Conservation (phyloP, 2,329 filamentous ascomycete genomes). For the Aspergillus chevalieri region DNA sequence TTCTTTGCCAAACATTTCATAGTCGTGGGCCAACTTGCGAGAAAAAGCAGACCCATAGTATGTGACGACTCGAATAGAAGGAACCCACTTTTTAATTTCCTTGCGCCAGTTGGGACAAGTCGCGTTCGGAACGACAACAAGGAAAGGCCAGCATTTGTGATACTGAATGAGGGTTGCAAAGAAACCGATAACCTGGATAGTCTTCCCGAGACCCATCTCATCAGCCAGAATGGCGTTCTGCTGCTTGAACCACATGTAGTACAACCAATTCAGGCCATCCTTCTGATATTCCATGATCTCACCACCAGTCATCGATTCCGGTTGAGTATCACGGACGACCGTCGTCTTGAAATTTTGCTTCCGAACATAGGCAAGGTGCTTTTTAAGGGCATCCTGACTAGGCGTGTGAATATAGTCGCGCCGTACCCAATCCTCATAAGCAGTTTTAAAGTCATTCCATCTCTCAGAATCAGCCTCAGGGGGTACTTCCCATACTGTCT, state of each 20-base stretch:
- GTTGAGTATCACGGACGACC: slow-evolving; percentile 65
- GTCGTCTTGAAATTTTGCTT: slow-evolving; percentile 58
- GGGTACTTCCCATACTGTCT: slow-evolving; percentile 81
- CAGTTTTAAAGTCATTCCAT: slow-evolving; percentile 73
- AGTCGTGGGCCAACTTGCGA: slow-evolving; percentile 68
- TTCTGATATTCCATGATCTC: slow-evolving; percentile 90
- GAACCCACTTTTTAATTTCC: slow-evolving; percentile 91
- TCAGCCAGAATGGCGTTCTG: slow-evolving; percentile 90
- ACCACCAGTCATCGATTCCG: slow-evolving; percentile 65
- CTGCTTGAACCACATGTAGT: slow-evolving; percentile 76
- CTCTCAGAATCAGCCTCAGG: slow-evolving; percentile 55
- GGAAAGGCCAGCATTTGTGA: slow-evolving; percentile 77
- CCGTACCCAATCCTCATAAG: slow-evolving; percentile 79
- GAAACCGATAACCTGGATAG: slow-evolving; percentile 82
- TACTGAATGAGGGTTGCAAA: slow-evolving; percentile 67
- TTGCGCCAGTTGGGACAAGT: slow-evolving; percentile 97
- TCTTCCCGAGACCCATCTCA: slow-evolving; percentile 98
- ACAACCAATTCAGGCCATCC: slow-evolving; percentile 90
- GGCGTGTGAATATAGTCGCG: slow-evolving; percentile 67
- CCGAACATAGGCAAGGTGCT: slow-evolving; percentile 64
- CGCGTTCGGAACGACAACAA: slow-evolving; percentile 88
- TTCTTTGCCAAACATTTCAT: slow-evolving; percentile 71
- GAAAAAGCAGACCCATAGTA: slow-evolving; percentile 76
- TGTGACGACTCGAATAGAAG: slow-evolving; percentile 77
- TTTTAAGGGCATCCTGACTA: slow-evolving; percentile 51